Evolutionary conservation across 495 filamentous ascomycete genomes (phyloP).

Genomic region (Hypoxylon fragiforme): DNA sequence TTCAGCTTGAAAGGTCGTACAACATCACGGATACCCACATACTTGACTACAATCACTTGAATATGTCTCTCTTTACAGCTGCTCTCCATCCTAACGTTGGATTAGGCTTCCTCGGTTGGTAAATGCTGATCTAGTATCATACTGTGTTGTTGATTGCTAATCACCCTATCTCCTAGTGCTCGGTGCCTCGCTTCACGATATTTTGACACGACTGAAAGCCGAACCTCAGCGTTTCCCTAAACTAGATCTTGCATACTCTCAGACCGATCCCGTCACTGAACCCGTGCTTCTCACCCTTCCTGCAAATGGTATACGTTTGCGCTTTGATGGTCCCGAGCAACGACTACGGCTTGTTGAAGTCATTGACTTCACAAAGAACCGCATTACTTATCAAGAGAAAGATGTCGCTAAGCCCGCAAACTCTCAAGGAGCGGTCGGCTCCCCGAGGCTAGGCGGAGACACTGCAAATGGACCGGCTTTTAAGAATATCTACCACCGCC

Average conservation of each 20-base stretch:
- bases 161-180: constrained; percentile 60
- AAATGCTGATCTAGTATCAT: not conserved
- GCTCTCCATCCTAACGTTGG: constrained; percentile 76
- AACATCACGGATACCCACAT: constrained; percentile 1
- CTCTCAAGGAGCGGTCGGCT: constrained; percentile 44
- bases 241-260: constrained; percentile 78
- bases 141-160: constrained; percentile 2
- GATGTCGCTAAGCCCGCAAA: constrained; percentile 72
- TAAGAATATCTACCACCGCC: constrained; percentile 84
- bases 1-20: constrained; percentile 1
- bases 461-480: constrained; percentile 72
- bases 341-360: constrained; percentile 88
- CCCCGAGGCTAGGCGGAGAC: constrained; percentile 38
- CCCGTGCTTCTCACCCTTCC: constrained; percentile 75
- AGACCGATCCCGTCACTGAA: constrained; percentile 66
- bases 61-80: constrained; percentile 63
- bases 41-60: not conserved
- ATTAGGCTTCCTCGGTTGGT: constrained; percentile 76
- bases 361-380: constrained; percentile 83
- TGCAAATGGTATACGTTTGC: constrained; percentile 82
- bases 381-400: constrained; percentile 79
- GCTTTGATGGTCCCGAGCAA: constrained; percentile 93
- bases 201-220: constrained; percentile 81
- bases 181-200: constrained; percentile 86
- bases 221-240: constrained; percentile 79